These are phyloP conservation scores for Schizophyllum amplum DNA, from an alignment of 1,284 basidiomycete species.

Conservation along the genomic window DNA sequence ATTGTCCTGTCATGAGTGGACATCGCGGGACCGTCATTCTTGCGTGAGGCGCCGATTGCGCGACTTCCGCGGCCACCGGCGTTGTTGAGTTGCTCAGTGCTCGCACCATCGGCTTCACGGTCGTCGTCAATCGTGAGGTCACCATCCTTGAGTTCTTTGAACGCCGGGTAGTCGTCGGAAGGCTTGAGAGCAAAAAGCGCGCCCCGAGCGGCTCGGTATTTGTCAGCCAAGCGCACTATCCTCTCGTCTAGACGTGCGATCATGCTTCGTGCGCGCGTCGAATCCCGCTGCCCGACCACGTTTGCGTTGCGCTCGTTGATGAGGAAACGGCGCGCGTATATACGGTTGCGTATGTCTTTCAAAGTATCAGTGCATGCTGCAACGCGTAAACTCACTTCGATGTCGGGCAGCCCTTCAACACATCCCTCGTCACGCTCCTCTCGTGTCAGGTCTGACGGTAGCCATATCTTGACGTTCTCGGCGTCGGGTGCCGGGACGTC, in stretches of 20 bases:
- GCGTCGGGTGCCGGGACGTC: neutral
- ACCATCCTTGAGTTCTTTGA: neutral
- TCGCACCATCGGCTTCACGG: neutral
- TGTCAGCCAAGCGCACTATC: neutral
- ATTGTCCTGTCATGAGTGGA: neutral
- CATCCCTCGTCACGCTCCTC: neutral
- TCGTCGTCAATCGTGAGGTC: neutral
- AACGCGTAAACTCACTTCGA: conserved; percentile 6
- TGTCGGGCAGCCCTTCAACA: conserved; percentile 1
- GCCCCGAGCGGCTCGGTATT: neutral
- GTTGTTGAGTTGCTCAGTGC: neutral
- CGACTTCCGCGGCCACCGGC: neutral
- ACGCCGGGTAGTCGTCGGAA: neutral
- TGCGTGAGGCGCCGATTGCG: neutral
- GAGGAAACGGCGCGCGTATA: conserved; percentile 7
- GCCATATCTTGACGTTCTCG: conserved; percentile 5
- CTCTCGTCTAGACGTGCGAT: conserved; percentile 3
- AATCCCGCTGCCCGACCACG: conserved; percentile 4
- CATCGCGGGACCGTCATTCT: neutral
- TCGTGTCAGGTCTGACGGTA: conserved; percentile 5
- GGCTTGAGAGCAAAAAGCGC: neutral
- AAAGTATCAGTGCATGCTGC: conserved; percentile 6
- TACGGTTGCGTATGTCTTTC: conserved; percentile 1
- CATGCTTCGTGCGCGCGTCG: conserved; percentile 4
- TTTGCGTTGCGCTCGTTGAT: conserved; percentile 9